Evolutionary conservation across 2,329 filamentous ascomycete genomes (phyloP).

Genomic region (Fusarium humuli): DNA sequence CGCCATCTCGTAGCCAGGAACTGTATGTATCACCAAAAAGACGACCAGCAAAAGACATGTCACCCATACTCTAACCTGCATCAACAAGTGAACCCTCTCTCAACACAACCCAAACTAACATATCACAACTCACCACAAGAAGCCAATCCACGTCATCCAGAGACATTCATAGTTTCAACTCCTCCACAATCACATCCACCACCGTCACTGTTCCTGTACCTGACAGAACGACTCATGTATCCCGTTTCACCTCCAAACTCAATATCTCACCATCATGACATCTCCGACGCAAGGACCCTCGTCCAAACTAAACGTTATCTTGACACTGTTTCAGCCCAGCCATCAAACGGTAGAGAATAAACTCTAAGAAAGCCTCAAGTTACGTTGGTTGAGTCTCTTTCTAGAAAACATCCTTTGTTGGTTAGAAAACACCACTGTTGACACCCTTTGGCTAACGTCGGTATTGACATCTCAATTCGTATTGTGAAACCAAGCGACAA

Average conservation of each 20-base stretch:
- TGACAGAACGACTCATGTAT: neutral
- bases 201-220: neutral
- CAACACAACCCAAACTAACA: no score
- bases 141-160: neutral
- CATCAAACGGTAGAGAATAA: neutral
- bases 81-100: no score
- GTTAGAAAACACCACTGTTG: neutral
- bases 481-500: slow-evolving; percentile 36
- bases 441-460: neutral
- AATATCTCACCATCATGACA: neutral
- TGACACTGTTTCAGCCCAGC: slow-evolving; percentile 16
- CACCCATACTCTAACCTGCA: no score
- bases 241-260: neutral
- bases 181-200: neutral
- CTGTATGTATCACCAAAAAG: no score
- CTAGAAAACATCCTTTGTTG: slow-evolving; percentile 1
- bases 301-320: slow-evolving; percentile 19
- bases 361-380: neutral
- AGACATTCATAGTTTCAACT: neutral
- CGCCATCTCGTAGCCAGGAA: no score
- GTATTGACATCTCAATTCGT: slow-evolving; percentile 24
- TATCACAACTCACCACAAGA: neutral
- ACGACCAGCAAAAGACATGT: no score
- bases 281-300: neutral
- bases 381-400: neutral